Percentiles rank a stretch among this genome's conserved stretches.
phyloP scores from a whole-genome alignment of 805 yeast species.

The Starmerella roubikii region DNA sequence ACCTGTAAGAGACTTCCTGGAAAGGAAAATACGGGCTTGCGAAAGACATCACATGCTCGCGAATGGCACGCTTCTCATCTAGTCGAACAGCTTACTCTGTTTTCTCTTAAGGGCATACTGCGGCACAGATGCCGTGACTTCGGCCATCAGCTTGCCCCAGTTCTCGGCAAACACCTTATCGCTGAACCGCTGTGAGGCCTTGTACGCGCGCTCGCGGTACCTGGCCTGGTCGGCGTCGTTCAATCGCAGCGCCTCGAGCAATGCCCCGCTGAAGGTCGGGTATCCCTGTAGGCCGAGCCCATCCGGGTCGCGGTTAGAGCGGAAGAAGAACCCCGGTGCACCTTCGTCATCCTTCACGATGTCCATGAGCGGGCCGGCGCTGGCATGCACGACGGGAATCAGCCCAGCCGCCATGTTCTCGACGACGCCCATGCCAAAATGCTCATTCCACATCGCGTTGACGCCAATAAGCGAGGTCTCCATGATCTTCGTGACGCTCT shows the following conservation, averaged over 20 bases:
- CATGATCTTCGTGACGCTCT: conserved; percentile 42
- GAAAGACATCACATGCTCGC: no score
- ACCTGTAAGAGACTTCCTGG: no score
- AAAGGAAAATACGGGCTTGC: background rate
- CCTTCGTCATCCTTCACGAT: conserved; percentile 46
- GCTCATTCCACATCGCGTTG: conserved; percentile 99
- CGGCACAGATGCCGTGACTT: conserved; percentile 2
- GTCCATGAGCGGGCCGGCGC: conserved; percentile 89
- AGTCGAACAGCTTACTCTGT: conserved; percentile 10
- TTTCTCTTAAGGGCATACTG: conserved; percentile 7
- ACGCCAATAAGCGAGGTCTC: conserved; percentile 55
- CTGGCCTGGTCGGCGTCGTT: conserved; percentile 27
- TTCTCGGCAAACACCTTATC: conserved; percentile 40
- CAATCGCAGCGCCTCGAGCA: conserved; percentile 33
- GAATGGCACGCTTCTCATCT: no score
- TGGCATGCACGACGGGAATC: conserved; percentile 81
- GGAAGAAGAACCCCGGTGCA: conserved; percentile 69
- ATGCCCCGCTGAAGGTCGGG: conserved; percentile 38
- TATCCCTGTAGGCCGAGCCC: conserved; percentile 23
- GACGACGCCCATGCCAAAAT: conserved; percentile 94
- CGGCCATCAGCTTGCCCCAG: conserved; percentile 32
- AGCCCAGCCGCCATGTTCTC: conserved; percentile 78
- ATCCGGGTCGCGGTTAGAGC: conserved; percentile 60
- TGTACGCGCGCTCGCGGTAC: conserved; percentile 34
- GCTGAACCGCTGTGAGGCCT: conserved; percentile 41